Evolutionary conservation across 352 stramenopile genomes (phyloP).

Genomic region (Pseudoperonospora humuli): DNA sequence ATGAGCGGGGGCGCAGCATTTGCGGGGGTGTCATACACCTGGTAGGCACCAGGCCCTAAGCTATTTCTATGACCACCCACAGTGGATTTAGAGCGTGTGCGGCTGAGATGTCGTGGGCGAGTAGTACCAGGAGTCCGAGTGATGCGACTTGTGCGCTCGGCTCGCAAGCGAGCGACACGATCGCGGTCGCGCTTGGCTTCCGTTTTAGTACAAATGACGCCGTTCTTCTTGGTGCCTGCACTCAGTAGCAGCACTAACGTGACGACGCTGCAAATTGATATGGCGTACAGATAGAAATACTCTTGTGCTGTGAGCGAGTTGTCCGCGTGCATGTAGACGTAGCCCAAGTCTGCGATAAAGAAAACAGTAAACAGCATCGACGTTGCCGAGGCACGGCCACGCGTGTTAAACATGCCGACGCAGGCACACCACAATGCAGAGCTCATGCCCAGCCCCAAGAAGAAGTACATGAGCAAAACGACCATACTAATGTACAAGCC

Average conservation of each 20-base stretch:
- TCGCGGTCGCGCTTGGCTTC: conserved; percentile 42
- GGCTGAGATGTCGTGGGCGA: conserved; percentile 50
- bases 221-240: conserved; percentile 53
- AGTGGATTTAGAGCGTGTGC: conserved; percentile 50
- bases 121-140: conserved; percentile 36
- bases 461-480: conserved; percentile 67
- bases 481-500: conserved; percentile 52
- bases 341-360: conserved; percentile 39
- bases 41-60: conserved; percentile 28
- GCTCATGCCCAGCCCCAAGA: conserved; percentile 59
- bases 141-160: conserved; percentile 27
- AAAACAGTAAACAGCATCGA: conserved; percentile 52
- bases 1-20: conserved; percentile 31
- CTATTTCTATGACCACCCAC: conserved; percentile 22
- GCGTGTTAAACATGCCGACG: conserved; percentile 56
- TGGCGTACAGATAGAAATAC: conserved; percentile 51
- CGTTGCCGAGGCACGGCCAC: conserved; percentile 40
- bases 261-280: conserved; percentile 35
- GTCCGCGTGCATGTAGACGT: conserved; percentile 49
- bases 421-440: conserved; percentile 52
- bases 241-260: conserved; percentile 37
- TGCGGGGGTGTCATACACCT: conserved; percentile 51
- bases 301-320: conserved; percentile 31
- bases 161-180: conserved; percentile 32
- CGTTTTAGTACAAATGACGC: conserved; percentile 43